phyloP scores from a whole-genome alignment of 495 filamentous ascomycete genomes.

The Penicillium pancosmium region DNA sequence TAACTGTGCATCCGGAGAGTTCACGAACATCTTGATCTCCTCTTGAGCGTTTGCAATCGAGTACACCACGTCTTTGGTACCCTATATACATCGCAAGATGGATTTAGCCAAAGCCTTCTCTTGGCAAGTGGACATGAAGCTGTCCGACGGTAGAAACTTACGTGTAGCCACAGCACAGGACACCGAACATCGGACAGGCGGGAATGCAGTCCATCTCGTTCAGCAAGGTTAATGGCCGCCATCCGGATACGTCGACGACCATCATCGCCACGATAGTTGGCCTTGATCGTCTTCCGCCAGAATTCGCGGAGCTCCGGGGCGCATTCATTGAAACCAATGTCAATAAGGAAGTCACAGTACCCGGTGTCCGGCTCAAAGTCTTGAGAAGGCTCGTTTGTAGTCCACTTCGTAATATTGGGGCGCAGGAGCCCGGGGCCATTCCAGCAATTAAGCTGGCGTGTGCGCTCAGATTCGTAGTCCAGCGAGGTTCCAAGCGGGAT shows the following conservation, averaged over 20 bases:
- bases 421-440: slow-evolving; percentile 47
- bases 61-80: slow-evolving; percentile 56
- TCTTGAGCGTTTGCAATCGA: slow-evolving; percentile 49
- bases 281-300: slow-evolving; percentile 57
- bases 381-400: slow-evolving; percentile 40
- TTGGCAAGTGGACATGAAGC: not conserved
- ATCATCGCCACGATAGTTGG: slow-evolving; percentile 60
- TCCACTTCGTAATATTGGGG: slow-evolving; percentile 51
- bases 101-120: not conserved
- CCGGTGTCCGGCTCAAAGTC: slow-evolving; percentile 57
- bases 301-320: slow-evolving; percentile 42
- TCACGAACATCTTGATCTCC: slow-evolving; percentile 61
- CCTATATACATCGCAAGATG: slow-evolving; percentile 37
- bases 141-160: slow-evolving; percentile 25
- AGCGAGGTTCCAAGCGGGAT: slow-evolving; percentile 67
- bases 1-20: slow-evolving; percentile 51
- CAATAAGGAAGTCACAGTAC: slow-evolving; percentile 57
- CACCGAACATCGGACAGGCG: slow-evolving; percentile 58
- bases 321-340: slow-evolving; percentile 55
- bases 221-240: slow-evolving; percentile 59
- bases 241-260: slow-evolving; percentile 57
- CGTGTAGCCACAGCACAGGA: slow-evolving; percentile 66
- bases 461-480: slow-evolving; percentile 60
- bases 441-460: slow-evolving; percentile 58
- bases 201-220: slow-evolving; percentile 58